Evolutionary conservation across 192 early-diverging fungal species (phyloP), one percentile per base, ranked within the genome.

Genomic region (Linnemannia exigua): DNA sequence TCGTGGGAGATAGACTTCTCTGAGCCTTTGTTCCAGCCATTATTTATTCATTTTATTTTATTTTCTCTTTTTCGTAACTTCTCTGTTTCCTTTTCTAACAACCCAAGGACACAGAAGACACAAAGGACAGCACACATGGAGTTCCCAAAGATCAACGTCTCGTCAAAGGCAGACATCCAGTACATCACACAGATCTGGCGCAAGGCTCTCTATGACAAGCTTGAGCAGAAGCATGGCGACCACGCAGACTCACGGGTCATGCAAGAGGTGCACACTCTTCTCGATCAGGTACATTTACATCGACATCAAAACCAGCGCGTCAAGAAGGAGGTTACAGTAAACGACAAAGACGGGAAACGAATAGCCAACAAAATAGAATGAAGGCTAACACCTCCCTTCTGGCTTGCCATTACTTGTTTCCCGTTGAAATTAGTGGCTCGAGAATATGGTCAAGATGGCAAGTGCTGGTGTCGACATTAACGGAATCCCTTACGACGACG

Each of bases 361-460:
- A 25, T n/a, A 14, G 15, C 17, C n/a, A n/a, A n/a, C n/a, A n/a
- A n/a, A n/a, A n/a, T n/a, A n/a, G n/a, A n/a, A 74, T 61, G 9
- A 44, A 9, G 35, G 16, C n/a, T 48, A 47, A 14, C 41, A 48
- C 33, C 5, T 22, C 35, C 22, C 15, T 37, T 15, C n/a, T 25
- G 15, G 37, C 52, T 12, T 37, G 14, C 19, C 0, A 9, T 7
- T 44, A 36, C 69, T 77, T 35, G n/a, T n/a, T n/a, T n/a, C n/a
- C n/a, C n/a, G n/a, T n/a, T n/a, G 41, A 35, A 33, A 52, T 37
- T 81, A 90, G 89, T 90, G 89, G 89, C 46, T 90, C 17, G 72
- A 80, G 36, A 76, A 76, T 22, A 80, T 83, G 50, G 80, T 90
- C 15, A 58, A 61, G 9, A 75, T 88, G 70, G 80, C 87, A 37